Evolutionary conservation across 2,329 filamentous ascomycete species (phyloP).

Genomic region (Trichoderma pleuroti): DNA sequence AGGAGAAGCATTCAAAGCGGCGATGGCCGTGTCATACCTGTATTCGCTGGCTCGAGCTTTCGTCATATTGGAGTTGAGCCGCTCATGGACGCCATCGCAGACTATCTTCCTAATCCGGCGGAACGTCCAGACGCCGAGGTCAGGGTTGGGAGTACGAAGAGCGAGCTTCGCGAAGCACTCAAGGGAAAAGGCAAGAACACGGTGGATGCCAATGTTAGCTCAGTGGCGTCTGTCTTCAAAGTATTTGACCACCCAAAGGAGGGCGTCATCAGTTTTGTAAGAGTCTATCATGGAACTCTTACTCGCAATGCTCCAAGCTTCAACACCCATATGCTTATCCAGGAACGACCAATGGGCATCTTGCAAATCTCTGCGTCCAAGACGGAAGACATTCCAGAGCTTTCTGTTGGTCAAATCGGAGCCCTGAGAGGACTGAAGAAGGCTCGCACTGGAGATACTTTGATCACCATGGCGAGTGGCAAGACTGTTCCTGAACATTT

Average conservation of each 20-base stretch:
- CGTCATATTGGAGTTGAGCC: constrained; percentile 92
- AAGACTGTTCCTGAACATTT: constrained; percentile 65
- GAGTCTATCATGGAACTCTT: constrained; percentile 83
- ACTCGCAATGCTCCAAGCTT: constrained; percentile 71
- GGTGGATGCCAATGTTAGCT: constrained; percentile 37
- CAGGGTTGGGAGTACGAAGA: constrained; percentile 57
- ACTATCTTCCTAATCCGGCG: constrained; percentile 78
- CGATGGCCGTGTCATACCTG: constrained; percentile 71
- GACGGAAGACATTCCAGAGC: constrained; percentile 75
- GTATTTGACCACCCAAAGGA: constrained; percentile 84
- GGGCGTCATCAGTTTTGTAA: constrained; percentile 85
- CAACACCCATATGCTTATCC: constrained; percentile 80
- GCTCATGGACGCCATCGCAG: constrained; percentile 80
- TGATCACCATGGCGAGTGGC: constrained; percentile 66
- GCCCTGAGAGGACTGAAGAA: constrained; percentile 87
- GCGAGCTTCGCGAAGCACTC: constrained; percentile 38
- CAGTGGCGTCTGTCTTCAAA: constrained; percentile 78
- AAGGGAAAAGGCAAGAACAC: constrained; percentile 36
- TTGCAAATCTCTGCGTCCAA: constrained; percentile 88
- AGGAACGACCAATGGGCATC: constrained; percentile 75
- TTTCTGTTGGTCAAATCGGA: constrained; percentile 86
- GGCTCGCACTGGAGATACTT: constrained; percentile 89
- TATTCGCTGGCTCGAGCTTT: constrained; percentile 91
- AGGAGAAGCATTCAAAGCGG: constrained; percentile 66
- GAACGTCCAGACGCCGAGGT: constrained; percentile 79